Base-by-base conservation (phyloP, 176 grass and related monocot species). In the Cenchrus purpureus region DNA sequence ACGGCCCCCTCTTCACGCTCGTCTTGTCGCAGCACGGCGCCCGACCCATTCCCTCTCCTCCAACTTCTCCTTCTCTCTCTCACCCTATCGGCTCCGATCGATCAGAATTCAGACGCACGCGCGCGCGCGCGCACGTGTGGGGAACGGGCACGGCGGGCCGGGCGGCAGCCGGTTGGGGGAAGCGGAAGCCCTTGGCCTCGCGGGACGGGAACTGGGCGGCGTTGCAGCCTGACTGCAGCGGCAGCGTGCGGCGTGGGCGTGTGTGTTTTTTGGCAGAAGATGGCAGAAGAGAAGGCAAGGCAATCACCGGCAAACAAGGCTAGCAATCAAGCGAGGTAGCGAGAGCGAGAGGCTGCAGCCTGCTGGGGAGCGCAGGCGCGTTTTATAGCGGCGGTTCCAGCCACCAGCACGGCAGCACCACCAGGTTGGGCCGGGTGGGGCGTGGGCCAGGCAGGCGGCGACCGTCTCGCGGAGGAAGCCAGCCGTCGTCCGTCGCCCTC, bases 1-100 rank as follows among this genome's bases (percentile, higher is more conserved):
- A 98, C 51, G 92, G 95, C 3, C 95, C 95, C 76, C 91, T 61
- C 89, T 98, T 98, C 62, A 98, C 95, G 55, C 86, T 93, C 52
- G 85, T 89, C 89, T 91, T 95, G 85, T 98, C 95, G 81, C 95
- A 98, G 91, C 95, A 98, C 85, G 95, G 95, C 54, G 95, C 87
- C 9, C 95, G 88, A 28, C 95, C 95, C 95, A 98, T 98, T 20
- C 8, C 25, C 5, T 7, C 17, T 4, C 6, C 29, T 42, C 28
- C 50, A 25, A 37, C 65, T 5, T 62, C 60, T 28, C 8, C 56
- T 8, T n/a, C 54, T 6, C 4, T 3, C 54, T 19, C 58, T 10
- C 58, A n/a, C 56, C 7, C 17, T n/a, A 6, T 6, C 56, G 56
- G 56, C 15, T 16, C 59, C 22, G 22, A 62, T 58, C 65, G 32